Evolutionary conservation across 2,329 filamentous ascomycete genomes (phyloP).

Genomic region (Fusarium redolens): DNA sequence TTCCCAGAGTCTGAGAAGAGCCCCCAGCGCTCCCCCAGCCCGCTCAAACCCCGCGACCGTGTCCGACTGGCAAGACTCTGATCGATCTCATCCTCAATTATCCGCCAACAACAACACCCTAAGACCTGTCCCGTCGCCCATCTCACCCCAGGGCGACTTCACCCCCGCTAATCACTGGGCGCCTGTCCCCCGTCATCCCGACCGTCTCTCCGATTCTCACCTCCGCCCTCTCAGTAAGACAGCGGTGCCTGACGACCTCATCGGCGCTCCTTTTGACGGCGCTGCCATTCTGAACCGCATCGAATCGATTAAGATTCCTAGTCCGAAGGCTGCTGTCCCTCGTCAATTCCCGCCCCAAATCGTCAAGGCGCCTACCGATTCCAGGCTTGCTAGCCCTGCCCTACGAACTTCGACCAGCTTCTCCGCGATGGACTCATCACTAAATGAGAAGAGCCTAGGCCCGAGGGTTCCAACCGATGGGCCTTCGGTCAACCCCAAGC

Average conservation of each 20-base stretch:
- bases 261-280: slow-evolving; percentile 75
- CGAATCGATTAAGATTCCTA: slow-evolving; percentile 61
- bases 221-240: slow-evolving; percentile 42
- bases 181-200: slow-evolving; percentile 43
- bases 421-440: slow-evolving; percentile 50
- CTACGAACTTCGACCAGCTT: slow-evolving; percentile 73
- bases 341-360: slow-evolving; percentile 49
- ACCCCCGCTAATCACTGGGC: slow-evolving; percentile 50
- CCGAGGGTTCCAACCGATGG: slow-evolving; percentile 55
- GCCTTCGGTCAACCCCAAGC: slow-evolving; percentile 68
- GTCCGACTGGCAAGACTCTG: slow-evolving; percentile 57
- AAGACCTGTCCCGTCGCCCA: slow-evolving; percentile 60
- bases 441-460: slow-evolving; percentile 54
- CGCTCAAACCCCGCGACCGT: slow-evolving; percentile 61
- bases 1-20: slow-evolving; percentile 70
- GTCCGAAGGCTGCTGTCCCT: slow-evolving; percentile 45
- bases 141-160: slow-evolving; percentile 59
- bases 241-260: slow-evolving; percentile 63
- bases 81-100: slow-evolving; percentile 45
- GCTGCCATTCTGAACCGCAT: slow-evolving; percentile 70
- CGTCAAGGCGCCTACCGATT: slow-evolving; percentile 65
- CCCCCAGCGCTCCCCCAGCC: slow-evolving; percentile 68
- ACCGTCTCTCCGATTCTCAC: slow-evolving; percentile 45
- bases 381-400: slow-evolving; percentile 62
- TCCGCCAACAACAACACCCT: slow-evolving; percentile 57